Evolutionary conservation across 495 filamentous ascomycete genomes (phyloP), one percentile per base, ranked within the genome.

Genomic region (Podospora fimiseda): DNA sequence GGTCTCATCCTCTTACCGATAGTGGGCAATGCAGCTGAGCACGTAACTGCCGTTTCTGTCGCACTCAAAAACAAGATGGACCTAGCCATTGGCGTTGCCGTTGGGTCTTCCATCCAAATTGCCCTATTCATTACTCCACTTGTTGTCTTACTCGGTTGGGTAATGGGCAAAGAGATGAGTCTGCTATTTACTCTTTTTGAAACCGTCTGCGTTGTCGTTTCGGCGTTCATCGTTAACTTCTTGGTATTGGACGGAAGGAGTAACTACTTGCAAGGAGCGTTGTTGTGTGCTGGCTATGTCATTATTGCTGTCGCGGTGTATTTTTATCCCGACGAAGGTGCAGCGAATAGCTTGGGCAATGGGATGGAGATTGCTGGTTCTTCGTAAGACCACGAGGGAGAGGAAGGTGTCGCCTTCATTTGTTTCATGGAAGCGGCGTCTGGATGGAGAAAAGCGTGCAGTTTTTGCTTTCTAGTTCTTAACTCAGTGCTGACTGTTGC

Each of bases 61-160:
- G 90, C 90, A 5, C 78, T 80, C 56, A 96, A 95, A 75, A 95
- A 95, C 72, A 96, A 96, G 74, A 94, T 95, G 90, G 90, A 96
- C 73, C 74, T 95, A 22, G 85, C 90, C 0, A 94, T 96, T 56
- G 90, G 88, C 59, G 88, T 95, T 21, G 90, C 90, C 3, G 83
- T 95, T 16, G 90, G 90, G 13, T 87, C 81, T 44, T 90, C 85
- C 57, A 94, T 96, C 62, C 90, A 95, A 68, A 85, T 86, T 73
- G 88, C 90, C 19, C 78, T 96, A 49, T 95, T 96, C 69, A 78
- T 96, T 40, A 96, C 90, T 2, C 90, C 90, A 0, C 71, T 95
- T 50, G 81, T 94, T 38, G 89, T 96, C 20, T 81, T 95, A 9
- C 77, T 95, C n/a, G 90, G 89, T 9, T 95, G 90, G 90, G 81